These are phyloP conservation scores for Fusarium stilboides DNA, from an alignment of 2,329 filamentous ascomycete species.

Conservation along the genomic window DNA sequence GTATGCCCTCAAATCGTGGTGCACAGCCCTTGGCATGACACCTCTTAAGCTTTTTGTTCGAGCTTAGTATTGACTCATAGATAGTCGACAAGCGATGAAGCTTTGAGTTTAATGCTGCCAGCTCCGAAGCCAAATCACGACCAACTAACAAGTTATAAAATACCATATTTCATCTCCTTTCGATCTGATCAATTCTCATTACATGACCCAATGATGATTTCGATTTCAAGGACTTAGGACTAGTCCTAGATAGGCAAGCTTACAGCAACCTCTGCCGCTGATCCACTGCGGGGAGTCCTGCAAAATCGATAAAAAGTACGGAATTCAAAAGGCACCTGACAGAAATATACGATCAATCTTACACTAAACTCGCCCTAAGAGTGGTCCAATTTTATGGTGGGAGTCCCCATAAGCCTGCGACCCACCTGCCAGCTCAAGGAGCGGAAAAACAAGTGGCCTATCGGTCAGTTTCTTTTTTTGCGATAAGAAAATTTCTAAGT, in stretches of 20 bases:
- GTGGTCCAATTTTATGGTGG: too few relatives aligned
- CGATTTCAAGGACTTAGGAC: constrained; percentile 7
- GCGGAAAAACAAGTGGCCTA: constrained; percentile 43
- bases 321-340: too few relatives aligned
- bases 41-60: neutral
- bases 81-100: neutral
- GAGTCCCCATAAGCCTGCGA: too few relatives aligned
- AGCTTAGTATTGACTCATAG: neutral
- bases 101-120: too few relatives aligned
- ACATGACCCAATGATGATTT: constrained; percentile 12
- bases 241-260: constrained; percentile 37
- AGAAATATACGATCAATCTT: too few relatives aligned
- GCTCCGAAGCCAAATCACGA: neutral
- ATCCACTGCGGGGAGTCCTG: constrained; percentile 41
- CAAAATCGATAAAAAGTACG: neutral
- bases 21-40: neutral
- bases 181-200: constrained; percentile 15
- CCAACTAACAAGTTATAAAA: neutral
- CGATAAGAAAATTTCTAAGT: constrained; percentile 50
- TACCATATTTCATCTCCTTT: neutral
- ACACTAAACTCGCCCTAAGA: too few relatives aligned
- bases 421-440: neutral
- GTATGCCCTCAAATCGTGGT: constrained; percentile 1
- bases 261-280: constrained; percentile 42
- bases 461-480: constrained; percentile 45